phyloP scores from a whole-genome alignment of 225 moss, liverwort and hornwort species.

The Pleurozium schreberi region DNA sequence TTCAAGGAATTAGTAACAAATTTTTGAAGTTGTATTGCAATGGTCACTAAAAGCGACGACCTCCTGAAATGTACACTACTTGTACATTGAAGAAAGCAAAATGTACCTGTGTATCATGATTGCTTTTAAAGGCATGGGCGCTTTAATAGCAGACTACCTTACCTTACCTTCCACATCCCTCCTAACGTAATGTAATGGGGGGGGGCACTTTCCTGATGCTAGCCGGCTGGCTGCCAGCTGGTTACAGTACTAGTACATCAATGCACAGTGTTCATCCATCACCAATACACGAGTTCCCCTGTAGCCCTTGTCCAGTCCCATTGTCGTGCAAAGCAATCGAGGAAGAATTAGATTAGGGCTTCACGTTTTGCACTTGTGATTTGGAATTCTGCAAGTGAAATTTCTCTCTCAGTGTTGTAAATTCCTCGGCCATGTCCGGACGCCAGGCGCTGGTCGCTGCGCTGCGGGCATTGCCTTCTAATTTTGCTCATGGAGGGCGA shows the following conservation, averaged over 20 bases:
- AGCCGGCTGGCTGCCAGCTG: too few relatives aligned
- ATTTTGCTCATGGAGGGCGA: slow-evolving; percentile 19
- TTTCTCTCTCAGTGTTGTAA: neutral
- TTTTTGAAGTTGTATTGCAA: rapidly evolving
- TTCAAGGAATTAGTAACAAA: neutral
- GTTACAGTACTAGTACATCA: too few relatives aligned
- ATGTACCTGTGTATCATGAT: rapidly evolving
- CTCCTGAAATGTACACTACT: rapidly evolving
- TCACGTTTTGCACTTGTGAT: neutral
- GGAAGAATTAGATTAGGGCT: neutral
- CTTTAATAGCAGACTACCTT: too few relatives aligned
- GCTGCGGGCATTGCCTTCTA: slow-evolving; percentile 35
- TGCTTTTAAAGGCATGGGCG: too few relatives aligned
- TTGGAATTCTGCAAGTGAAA: neutral
- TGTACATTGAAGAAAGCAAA: neutral
- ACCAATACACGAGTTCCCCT: neutral
- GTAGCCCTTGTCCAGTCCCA: neutral
- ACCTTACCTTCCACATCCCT: too few relatives aligned
- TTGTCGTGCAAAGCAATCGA: neutral
- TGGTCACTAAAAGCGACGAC: rapidly evolving
- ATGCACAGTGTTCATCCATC: too few relatives aligned
- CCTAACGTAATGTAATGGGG: too few relatives aligned
- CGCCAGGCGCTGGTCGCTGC: slow-evolving; percentile 64
- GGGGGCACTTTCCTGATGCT: too few relatives aligned
- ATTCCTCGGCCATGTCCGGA: slow-evolving; percentile 40